phyloP scores from a whole-genome alignment of 306 rosid genomes.

The Pterocarpus macrocarpus region DNA sequence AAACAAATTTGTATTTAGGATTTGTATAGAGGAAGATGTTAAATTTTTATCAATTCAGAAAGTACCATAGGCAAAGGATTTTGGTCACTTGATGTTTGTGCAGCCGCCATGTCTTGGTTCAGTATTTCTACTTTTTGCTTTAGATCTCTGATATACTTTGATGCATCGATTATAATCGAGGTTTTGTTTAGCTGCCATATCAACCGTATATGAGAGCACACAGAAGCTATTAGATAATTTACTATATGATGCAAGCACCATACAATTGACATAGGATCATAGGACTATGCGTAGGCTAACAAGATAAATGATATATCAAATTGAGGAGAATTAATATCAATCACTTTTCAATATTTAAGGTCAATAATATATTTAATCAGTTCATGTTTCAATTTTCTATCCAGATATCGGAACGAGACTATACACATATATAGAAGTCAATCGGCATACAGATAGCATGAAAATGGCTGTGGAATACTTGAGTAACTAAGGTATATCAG shows the following conservation, averaged over 20 bases:
- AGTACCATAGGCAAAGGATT: slow-evolving; percentile 63
- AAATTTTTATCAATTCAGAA: slow-evolving; percentile 3
- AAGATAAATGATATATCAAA: slow-evolving; percentile 6
- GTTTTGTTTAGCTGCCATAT: slow-evolving; percentile 66
- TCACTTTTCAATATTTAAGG: neutral
- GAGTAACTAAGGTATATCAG: too few relatives aligned
- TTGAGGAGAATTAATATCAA: neutral
- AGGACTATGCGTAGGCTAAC: neutral
- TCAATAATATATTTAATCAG: neutral
- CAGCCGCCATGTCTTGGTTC: slow-evolving; percentile 63
- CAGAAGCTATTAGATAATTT: neutral
- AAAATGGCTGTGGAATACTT: too few relatives aligned
- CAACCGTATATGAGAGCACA: neutral
- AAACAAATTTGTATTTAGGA: neutral
- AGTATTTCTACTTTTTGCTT: slow-evolving; percentile 73
- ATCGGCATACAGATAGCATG: too few relatives aligned
- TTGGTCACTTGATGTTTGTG: slow-evolving; percentile 60
- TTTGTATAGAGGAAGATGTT: neutral
- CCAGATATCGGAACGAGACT: neutral
- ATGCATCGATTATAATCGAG: slow-evolving; percentile 77
- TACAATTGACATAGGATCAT: neutral
- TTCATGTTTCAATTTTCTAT: slow-evolving; percentile 1
- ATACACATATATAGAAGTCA: neutral
- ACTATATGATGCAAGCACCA: neutral
- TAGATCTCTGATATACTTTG: slow-evolving; percentile 74